phyloP scores from a whole-genome alignment of 257 asterid species.

The Nicotiana knightiana region DNA sequence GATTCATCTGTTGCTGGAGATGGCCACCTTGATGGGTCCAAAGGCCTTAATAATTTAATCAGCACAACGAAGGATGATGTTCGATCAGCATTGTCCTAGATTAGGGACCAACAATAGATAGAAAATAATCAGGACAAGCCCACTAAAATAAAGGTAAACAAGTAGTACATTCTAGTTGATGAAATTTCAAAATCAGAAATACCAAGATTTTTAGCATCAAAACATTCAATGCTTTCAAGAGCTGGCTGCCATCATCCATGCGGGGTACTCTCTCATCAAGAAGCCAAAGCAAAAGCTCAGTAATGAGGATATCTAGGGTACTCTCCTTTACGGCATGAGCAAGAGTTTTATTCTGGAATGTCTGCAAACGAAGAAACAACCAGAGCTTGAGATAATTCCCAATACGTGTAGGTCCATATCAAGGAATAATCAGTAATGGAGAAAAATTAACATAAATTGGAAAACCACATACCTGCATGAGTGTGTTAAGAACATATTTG shows the following conservation, averaged over 20 bases:
- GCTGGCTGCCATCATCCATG: constrained; percentile 99
- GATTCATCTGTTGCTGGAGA: constrained; percentile 81
- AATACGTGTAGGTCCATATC: background rate
- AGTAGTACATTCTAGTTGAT: background rate
- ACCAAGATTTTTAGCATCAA: constrained; percentile 97
- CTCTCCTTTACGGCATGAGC: constrained; percentile 88
- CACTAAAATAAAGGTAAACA: background rate
- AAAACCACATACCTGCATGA: constrained; percentile 69
- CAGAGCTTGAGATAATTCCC: constrained; percentile 7
- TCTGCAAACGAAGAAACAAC: constrained; percentile 39
- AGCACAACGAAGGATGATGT: constrained; percentile 92
- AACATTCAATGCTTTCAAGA: constrained; percentile 92
- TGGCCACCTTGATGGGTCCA: constrained; percentile 98
- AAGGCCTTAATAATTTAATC: constrained; percentile 83
- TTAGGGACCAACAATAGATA: constrained; percentile 12
- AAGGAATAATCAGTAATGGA: background rate
- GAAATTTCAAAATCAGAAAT: constrained; percentile 4
- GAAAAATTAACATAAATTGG: background rate
- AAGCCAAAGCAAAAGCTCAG: constrained; percentile 98
- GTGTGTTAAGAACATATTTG: constrained; percentile 96
- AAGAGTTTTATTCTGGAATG: constrained; percentile 81
- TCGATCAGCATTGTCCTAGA: constrained; percentile 94
- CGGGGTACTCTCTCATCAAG: constrained; percentile 96
- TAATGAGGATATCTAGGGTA: constrained; percentile 83
- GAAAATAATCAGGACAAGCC: constrained; percentile 7